Evolutionary conservation across 116 monocot species (phyloP), one percentile per base, ranked within the genome.

Genomic region (Iris pallida): DNA sequence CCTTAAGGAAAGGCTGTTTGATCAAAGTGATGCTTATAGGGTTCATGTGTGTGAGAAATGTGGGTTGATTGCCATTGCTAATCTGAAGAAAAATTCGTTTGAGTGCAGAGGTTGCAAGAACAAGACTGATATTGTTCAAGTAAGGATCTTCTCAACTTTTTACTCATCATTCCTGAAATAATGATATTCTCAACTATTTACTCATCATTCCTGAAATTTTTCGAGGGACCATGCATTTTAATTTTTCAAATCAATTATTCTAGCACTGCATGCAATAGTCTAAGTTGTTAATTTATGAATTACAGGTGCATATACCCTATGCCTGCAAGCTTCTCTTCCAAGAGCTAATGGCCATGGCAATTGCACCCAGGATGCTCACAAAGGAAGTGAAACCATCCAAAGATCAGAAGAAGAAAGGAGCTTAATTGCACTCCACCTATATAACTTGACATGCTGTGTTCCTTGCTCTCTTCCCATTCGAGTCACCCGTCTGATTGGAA

Each of bases 81-180:
- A 99, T 61, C 90, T 99, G 13, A 90, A 99, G 76, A 99, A 90
- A 73, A 93, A 81, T 76, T 93, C 93, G 2, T 90, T 93, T 40
- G 93, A 99, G 72, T 99, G 98, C 53, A 78, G 93, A 68, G 90
- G 98, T n/a, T 99, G 98, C 80, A 99, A 99, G 80, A 99, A 99
- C 82, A 99, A 99, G 75, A 99, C 90, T 43, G 93, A 93, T 70
- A 88, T 99, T 79, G 98, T 99, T 71, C 93, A 98, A 78, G 98
- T 89, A 80, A 74, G 67, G 14, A 19, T 13, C 5, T 4, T 65
- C 41, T 75, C 51, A 30, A 3, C 53, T 44, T 41, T 55, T 14
- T 66, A 7, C 0, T 63, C 9, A 40, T 59, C 59, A 59, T 59
- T 41, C 41, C 6, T 17, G 6, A 13, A 59, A 30, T 30, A 30